Evolutionary conservation across 192 early-diverging fungal genomes (phyloP), one percentile per base, ranked within the genome.

Genomic region (Gaertneriomyces sp.): DNA sequence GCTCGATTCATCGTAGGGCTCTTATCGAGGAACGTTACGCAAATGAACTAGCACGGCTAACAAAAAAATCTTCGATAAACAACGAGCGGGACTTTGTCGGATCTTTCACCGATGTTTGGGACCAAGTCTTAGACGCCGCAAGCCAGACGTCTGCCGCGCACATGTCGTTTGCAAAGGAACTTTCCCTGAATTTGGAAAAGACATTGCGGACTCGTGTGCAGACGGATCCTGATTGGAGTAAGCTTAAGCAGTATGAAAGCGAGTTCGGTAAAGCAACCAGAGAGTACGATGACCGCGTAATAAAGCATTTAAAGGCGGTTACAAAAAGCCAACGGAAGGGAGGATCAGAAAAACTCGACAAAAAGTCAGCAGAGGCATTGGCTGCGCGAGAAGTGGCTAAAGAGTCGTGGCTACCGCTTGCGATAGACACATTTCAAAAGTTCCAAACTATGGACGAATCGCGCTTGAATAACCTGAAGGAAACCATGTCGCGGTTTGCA

Each of bases 371-470:
- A n/a, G 75, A 77, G 20, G 61, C 62, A n/a, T 38, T n/a, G 42
- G 53, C 63, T 19, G 75, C 63, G 16, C 63, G 60, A 16, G 75
- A 77, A 41, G 47, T 39, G 33, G 67, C 71, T 9, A 69, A 66
- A 43, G 42, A 56, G 20, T 14, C 50, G 38, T 77, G 71, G 62
- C 14, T 45, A 12, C 63, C 68, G 4, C 53, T 70, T 40, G 71
- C 64, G 8, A 58, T 40, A n/a, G 53, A 72, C 33, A 42, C 69
- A 9, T 58, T 14, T 6, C 42, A 77, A 71, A 72, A 63, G 66
- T 77, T 73, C 63, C 68, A 77, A 70, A n/a, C 38, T 25, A 73
- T 77, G 70, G 75, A 77, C 42, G 59, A 66, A 42, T 33, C 61
- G 8, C 61, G 75, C 10, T 56, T 70, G 25, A 40, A 33, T 1